These are phyloP conservation scores for Immersiporthe knoxdaviesiana DNA, from an alignment of 2,329 filamentous ascomycete species.

Conservation along the genomic window DNA sequence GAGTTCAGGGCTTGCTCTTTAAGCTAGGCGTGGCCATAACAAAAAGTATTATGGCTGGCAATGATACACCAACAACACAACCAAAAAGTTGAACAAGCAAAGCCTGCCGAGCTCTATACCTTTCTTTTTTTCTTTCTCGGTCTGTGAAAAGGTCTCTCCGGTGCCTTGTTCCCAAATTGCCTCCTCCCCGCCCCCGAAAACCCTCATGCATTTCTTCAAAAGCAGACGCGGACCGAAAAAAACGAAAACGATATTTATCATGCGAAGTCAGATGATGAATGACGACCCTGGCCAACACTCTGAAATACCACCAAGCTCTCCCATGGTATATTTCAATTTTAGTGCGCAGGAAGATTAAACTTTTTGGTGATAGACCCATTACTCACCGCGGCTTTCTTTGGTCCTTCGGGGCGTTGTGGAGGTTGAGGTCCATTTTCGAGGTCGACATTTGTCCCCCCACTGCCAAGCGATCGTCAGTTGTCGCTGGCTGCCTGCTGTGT, in stretches of 20 bases:
- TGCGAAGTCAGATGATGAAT: neutral
- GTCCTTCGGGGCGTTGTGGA: conserved; percentile 52
- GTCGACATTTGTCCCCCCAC: conserved; percentile 54
- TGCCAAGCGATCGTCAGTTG: neutral
- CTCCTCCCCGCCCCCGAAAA: no score
- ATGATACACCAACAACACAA: conserved; percentile 42
- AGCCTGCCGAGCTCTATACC: conserved; percentile 36
- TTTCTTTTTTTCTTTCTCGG: conserved; percentile 31
- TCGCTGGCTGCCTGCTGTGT: no score
- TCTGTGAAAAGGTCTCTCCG: conserved; percentile 30
- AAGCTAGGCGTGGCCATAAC: conserved; percentile 43
- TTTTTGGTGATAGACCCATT: conserved; percentile 47
- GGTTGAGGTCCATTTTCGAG: conserved; percentile 72
- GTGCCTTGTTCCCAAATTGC: conserved; percentile 17
- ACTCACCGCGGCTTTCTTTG: conserved; percentile 70
- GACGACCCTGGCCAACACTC: conserved; percentile 74
- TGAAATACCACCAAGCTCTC: conserved; percentile 69
- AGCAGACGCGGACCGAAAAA: neutral
- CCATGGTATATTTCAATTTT: conserved; percentile 82
- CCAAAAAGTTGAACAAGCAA: conserved; percentile 41
- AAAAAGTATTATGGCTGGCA: conserved; percentile 28
- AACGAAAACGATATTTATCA: neutral
- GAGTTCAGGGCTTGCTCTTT: conserved; percentile 58
- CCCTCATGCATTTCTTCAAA: neutral
- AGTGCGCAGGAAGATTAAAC: conserved; percentile 74